Percentiles rank a stretch among this genome's conserved stretches.
These are phyloP conservation scores for Fusarium hostae DNA, from an alignment of 2,329 filamentous ascomycete genomes.

Conservation along the genomic window DNA sequence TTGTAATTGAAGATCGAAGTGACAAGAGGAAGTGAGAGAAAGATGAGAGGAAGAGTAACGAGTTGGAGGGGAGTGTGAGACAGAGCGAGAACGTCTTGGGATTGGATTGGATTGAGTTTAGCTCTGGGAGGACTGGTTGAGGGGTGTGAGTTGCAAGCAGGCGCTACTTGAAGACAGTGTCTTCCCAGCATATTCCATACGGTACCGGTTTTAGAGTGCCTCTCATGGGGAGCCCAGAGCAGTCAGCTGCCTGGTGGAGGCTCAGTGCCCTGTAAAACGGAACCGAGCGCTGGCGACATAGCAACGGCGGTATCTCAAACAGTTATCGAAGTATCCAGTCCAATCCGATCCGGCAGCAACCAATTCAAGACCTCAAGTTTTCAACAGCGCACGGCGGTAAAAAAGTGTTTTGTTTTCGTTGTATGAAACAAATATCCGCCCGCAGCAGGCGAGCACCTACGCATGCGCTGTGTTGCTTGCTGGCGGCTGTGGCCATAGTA, in stretches of 20 bases:
- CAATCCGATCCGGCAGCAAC: slow-evolving; percentile 15
- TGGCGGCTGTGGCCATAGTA: slow-evolving; percentile 4
- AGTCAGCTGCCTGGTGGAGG: slow-evolving; percentile 34
- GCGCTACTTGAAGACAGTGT: slow-evolving; percentile 33
- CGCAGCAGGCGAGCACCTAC: slow-evolving; percentile 18
- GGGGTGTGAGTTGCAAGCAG: slow-evolving; percentile 33
- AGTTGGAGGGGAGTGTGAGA: slow-evolving; percentile 36
- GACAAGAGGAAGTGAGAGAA: slow-evolving; percentile 36
- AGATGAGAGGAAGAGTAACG: slow-evolving; percentile 36
- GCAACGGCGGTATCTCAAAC: slow-evolving; percentile 42
- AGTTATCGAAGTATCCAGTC: slow-evolving; percentile 18
- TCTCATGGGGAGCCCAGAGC: slow-evolving; percentile 2
- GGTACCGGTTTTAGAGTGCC: slow-evolving; percentile 24
- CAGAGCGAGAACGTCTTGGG: slow-evolving; percentile 38
- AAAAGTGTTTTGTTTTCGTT: slow-evolving; percentile 23
- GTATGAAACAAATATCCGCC: slow-evolving; percentile 22
- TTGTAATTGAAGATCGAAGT: slow-evolving; percentile 41
- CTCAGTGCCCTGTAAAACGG: slow-evolving; percentile 21
- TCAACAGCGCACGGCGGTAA: slow-evolving; percentile 27
- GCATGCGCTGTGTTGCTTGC: slow-evolving; percentile 3
- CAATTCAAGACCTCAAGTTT: not conserved
- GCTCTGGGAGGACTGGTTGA: slow-evolving; percentile 37
- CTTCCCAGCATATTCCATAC: slow-evolving; percentile 7
- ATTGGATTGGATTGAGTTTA: slow-evolving; percentile 45
- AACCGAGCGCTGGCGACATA: slow-evolving; percentile 35